phyloP scores from a whole-genome alignment of 306 rosid genomes.

The Pachyrhizus erosus region DNA sequence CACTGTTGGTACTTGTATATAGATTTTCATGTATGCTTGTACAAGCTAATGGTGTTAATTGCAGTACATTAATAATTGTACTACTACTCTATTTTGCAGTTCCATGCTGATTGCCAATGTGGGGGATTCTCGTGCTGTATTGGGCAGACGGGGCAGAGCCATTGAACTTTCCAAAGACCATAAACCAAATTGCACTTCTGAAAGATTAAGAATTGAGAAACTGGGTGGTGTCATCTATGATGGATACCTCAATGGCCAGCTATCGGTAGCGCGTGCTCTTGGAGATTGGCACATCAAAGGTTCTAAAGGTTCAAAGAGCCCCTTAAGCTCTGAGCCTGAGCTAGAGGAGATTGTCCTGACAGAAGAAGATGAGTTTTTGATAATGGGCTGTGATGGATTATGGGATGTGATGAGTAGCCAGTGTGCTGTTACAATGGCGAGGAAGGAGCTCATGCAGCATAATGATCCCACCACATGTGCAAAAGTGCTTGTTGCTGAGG shows the following conservation, averaged over 20 bases:
- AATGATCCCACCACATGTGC: conserved; percentile 65
- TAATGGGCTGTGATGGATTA: conserved; percentile 75
- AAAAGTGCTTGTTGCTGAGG: conserved; percentile 63
- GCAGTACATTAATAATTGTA: background rate
- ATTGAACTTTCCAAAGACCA: conserved; percentile 76
- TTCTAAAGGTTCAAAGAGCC: conserved; percentile 62
- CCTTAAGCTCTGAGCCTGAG: conserved; percentile 72
- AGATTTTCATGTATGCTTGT: background rate
- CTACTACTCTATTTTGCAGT: conserved; percentile 46
- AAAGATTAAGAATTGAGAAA: conserved; percentile 75
- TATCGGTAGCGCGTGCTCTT: conserved; percentile 74
- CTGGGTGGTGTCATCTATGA: conserved; percentile 76
- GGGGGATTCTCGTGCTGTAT: conserved; percentile 76
- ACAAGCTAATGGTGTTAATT: background rate
- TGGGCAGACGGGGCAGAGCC: conserved; percentile 72
- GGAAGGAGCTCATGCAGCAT: conserved; percentile 69
- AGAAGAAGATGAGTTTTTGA: conserved; percentile 74
- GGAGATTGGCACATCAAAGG: conserved; percentile 88
- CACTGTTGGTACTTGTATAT: background rate
- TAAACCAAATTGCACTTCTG: conserved; percentile 74
- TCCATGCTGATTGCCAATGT: conserved; percentile 65
- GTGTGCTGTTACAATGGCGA: conserved; percentile 78
- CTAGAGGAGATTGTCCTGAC: conserved; percentile 56
- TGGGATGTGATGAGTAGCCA: conserved; percentile 91
- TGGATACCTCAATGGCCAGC: conserved; percentile 75